Evolutionary conservation across 2,329 filamentous ascomycete species (phyloP), one percentile per base, ranked within the genome.

Genomic region (Cladophialophora exuberans): DNA sequence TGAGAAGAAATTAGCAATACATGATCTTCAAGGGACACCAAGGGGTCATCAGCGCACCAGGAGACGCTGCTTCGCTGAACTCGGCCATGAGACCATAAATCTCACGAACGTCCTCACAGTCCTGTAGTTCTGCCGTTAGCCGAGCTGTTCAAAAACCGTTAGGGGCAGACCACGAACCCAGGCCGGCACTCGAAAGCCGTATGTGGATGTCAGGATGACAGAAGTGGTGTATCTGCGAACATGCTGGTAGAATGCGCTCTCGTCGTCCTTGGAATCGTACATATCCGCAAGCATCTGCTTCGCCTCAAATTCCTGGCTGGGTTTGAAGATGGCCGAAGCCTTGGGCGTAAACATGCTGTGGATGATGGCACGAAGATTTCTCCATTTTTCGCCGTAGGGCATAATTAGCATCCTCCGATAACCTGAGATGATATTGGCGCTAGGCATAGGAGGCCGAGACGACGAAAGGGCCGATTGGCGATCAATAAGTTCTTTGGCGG

Each of bases 401-500:
- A 78, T 72, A 7, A 72, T 70, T 31, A 72, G 61, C 52, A 77
- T 70, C 2, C 74, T 64, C 65, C 69, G 69, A 4, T 72, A 74
- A 5, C 72, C 72, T 25, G 68, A 68, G 20, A 76, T 64, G 13
- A 76, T 57, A 56, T 74, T 71, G n/a, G 69, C 66, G 13, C 77
- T 66, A 1, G 74, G 75, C 23, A 66, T 59, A 3, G 73, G 74
- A n/a, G 18, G n/a, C 9, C 43, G n/a, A 6, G 33, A 41, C 2
- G 50, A 54, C 3, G 54, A 49, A n/a, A 28, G 15, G 33, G 43
- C 50, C 9, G 54, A 49, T n/a, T 54, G 62, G 54, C 73, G 73
- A 48, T 78, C 73, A 20, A 79, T 57, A 11, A 79, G 70, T n/a
- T 78, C 75, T 30, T 71, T 72, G 6, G 78, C 69, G 0, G 74